These are phyloP conservation scores for Penicillium sp. DNA, from an alignment of 2,329 filamentous ascomycete species.

Conservation along the genomic window DNA sequence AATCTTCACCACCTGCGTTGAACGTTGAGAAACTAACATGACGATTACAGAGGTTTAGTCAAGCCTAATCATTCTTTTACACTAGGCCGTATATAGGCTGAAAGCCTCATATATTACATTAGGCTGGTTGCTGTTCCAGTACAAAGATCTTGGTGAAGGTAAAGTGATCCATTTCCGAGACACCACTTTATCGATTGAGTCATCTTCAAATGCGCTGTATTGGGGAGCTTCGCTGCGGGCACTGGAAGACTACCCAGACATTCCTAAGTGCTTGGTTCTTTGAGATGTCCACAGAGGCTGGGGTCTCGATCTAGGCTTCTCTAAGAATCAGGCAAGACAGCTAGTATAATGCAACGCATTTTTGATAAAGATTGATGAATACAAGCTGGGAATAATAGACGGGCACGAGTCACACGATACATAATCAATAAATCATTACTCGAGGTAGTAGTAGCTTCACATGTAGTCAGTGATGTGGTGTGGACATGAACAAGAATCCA, in stretches of 20 bases:
- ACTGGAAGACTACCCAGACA: no score
- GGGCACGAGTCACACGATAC: neutral
- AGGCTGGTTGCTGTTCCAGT: no score
- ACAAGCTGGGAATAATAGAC: neutral
- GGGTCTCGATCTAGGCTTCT: neutral
- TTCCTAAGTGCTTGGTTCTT: no score
- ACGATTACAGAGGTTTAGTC: no score
- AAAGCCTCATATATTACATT: no score
- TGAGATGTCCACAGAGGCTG: neutral
- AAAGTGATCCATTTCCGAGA: neutral
- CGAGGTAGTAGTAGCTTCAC: neutral
- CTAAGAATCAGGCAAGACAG: neutral
- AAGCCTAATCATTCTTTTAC: no score
- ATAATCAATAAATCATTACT: neutral
- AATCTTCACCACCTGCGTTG: no score
- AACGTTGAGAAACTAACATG: no score
- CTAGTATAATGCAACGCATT: neutral
- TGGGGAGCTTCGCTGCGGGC: neutral
- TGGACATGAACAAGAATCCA: conserved; percentile 3
- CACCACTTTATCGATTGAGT: no score
- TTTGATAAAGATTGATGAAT: neutral
- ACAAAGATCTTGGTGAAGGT: no score
- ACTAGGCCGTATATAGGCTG: no score
- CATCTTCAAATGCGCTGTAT: neutral
- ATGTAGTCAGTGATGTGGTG: neutral